These are phyloP conservation scores for Annulohypoxylon moriforme DNA, from an alignment of 495 filamentous ascomycete genomes.

Conservation along the genomic window DNA sequence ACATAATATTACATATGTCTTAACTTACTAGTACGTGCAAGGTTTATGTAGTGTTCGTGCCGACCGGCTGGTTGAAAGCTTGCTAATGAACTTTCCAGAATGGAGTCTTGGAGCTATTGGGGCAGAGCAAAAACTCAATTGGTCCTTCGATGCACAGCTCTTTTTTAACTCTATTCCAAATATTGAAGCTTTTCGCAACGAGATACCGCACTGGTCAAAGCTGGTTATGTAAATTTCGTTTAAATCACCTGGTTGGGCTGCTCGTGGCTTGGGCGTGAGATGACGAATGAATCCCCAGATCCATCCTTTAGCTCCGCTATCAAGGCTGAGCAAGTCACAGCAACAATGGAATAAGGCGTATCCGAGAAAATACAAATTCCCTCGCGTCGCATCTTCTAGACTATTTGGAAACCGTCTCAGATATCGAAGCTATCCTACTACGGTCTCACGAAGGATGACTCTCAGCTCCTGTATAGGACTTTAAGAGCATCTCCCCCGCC, in stretches of 20 bases:
- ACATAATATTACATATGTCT: not conserved
- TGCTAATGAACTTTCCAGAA: slow-evolving; percentile 14
- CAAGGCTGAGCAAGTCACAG: slow-evolving; percentile 42
- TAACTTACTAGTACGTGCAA: not conserved
- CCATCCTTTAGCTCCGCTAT: slow-evolving; percentile 39
- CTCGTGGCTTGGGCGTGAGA: slow-evolving; percentile 29
- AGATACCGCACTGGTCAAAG: not conserved
- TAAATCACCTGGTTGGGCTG: slow-evolving; percentile 18
- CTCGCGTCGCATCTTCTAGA: slow-evolving; percentile 15
- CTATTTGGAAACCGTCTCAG: not conserved
- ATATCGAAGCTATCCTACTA: not conserved
- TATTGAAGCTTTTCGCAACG: slow-evolving; percentile 7
- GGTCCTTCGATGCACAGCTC: slow-evolving; percentile 1
- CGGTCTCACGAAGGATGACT: not conserved
- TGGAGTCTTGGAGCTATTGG: slow-evolving; percentile 6
- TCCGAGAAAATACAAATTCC: slow-evolving; percentile 17
- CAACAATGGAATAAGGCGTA: slow-evolving; percentile 3
- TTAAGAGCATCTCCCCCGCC: not conserved
- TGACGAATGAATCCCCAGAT: slow-evolving; percentile 19
- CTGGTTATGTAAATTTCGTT: too few species aligned
- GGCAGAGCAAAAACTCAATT: slow-evolving; percentile 12
- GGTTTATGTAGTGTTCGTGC: slow-evolving; percentile 2
- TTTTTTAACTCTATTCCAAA: slow-evolving; percentile 32
- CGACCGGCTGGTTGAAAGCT: slow-evolving; percentile 1
- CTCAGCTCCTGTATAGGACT: not conserved